phyloP scores from a whole-genome alignment of 2,329 filamentous ascomycete genomes.

The Aspergillus nomiae region DNA sequence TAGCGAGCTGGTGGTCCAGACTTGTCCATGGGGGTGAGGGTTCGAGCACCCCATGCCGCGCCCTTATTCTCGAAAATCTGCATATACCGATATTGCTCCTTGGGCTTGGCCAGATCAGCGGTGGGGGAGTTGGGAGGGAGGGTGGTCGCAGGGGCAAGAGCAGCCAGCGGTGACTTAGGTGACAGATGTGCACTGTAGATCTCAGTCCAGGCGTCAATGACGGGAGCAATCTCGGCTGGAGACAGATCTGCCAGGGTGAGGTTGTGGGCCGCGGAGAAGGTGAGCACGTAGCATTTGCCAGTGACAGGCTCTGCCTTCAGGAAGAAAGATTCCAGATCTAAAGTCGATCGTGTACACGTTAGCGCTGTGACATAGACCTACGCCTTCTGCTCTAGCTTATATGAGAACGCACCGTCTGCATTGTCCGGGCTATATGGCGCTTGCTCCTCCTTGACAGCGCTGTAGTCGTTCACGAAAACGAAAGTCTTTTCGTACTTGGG shows the following conservation, averaged over 20 bases:
- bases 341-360: neutral
- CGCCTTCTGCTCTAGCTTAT: neutral
- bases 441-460: slow-evolving; percentile 92
- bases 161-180: slow-evolving; percentile 65
- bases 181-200: slow-evolving; percentile 84
- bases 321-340: slow-evolving; percentile 73
- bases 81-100: slow-evolving; percentile 89
- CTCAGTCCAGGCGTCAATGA: slow-evolving; percentile 87
- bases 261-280: slow-evolving; percentile 88
- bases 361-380: neutral
- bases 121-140: slow-evolving; percentile 51
- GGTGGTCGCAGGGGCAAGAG: slow-evolving; percentile 48
- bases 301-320: slow-evolving; percentile 84
- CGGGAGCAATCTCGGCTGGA: slow-evolving; percentile 72
- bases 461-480: slow-evolving; percentile 96
- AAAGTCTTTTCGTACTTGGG: slow-evolving; percentile 86
- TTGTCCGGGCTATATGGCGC: slow-evolving; percentile 67
- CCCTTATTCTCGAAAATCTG: slow-evolving; percentile 99
- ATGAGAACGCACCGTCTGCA: slow-evolving; percentile 49
- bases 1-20: slow-evolving; percentile 90
- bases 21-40: slow-evolving; percentile 93
- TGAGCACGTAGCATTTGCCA: slow-evolving; percentile 95
- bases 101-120: slow-evolving; percentile 55
- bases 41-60: slow-evolving; percentile 98
- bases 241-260: slow-evolving; percentile 89